A percentile compares a stretch with the other conserved stretches of the same genome.
phyloP scores from a whole-genome alignment of 305 asterid genomes.

The Fraxinus sp. region DNA sequence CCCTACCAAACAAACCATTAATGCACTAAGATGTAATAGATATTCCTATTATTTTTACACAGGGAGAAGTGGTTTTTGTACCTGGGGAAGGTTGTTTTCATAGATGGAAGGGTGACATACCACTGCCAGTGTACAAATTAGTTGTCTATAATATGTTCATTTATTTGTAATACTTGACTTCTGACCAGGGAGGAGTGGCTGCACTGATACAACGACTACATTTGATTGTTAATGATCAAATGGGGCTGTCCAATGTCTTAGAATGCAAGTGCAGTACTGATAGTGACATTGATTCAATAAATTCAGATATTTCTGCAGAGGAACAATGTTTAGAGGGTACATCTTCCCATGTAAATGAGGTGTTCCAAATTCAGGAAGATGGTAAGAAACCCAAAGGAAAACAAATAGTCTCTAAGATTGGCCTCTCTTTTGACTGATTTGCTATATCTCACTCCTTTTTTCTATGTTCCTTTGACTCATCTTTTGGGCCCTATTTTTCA shows the following conservation, averaged over 20 bases:
- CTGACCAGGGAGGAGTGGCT: slow-evolving; percentile 73
- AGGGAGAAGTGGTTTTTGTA: background rate
- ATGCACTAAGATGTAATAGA: background rate
- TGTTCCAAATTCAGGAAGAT: slow-evolving; percentile 32
- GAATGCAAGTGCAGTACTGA: slow-evolving; percentile 31
- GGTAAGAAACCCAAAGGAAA: slow-evolving; percentile 38
- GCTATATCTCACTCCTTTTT: background rate
- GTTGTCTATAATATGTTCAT: background rate
- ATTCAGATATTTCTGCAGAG: slow-evolving; percentile 41
- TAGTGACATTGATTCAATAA: slow-evolving; percentile 40
- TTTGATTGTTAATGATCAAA: slow-evolving; percentile 41
- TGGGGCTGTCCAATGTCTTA: slow-evolving; percentile 41
- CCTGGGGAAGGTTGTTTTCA: background rate
- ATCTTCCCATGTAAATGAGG: slow-evolving; percentile 39
- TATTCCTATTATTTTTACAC: background rate
- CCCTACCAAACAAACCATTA: background rate
- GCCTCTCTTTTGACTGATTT: background rate
- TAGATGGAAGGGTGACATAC: background rate
- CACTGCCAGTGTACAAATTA: background rate
- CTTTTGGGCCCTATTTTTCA: slow-evolving; percentile 1
- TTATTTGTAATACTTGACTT: slow-evolving; percentile 9
- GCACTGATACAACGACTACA: slow-evolving; percentile 65
- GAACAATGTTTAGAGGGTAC: slow-evolving; percentile 42
- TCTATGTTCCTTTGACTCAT: background rate
- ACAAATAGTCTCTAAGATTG: slow-evolving; percentile 2